Base-by-base conservation (phyloP, 2,329 filamentous ascomycete species). In the Epichloe baconii region DNA sequence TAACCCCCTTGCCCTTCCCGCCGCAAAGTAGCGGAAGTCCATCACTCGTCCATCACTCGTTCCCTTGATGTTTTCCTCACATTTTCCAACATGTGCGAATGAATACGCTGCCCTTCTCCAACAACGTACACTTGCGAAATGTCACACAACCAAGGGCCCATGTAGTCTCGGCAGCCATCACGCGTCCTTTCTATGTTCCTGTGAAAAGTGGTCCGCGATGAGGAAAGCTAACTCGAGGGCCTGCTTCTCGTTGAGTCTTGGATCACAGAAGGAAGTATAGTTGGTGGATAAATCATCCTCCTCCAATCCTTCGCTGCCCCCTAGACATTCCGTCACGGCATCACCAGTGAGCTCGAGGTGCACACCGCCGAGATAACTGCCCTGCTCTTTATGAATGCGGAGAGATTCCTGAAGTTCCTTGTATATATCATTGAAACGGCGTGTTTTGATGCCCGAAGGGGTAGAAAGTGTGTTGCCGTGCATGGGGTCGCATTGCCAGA, bases 401-500 rank as follows among this genome's bases (percentile, higher is more conserved):
- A 97, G 75, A 1, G 90, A 90, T 61, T 88, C 82, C 54, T 83
- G 80, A 43, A 98, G 77, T 72, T 98, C 93, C 1, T 79, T 80
- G 65, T 96, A 83, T 61, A 98, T 95, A 65, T 93, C 86, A 55
- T 79, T 80, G 74, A 98, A 98, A 51, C 86, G 84, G 15, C 93
- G 80, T 2, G 93, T 98, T 75, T 98, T 98, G 71, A 96, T 80
- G 26, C 89, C 89, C 0, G 78, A 72, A 0, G 80, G 77, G 0
- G 87, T 91, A 19, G 79, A 77, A 43, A 76, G 71, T 38, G 81
- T 85, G 69, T 85, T 85, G 55, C 93, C 93, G 70, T 98, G 93
- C 93, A 98, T 98, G 21, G 93, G 93, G 69, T 98, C 93, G 70
- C 91, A 97, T 71, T 97, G 93, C 91, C 91, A 97, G 59, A 96